Base-by-base conservation (phyloP, 345 rosid genomes). In the Psidium friedrichsthalianum region DNA sequence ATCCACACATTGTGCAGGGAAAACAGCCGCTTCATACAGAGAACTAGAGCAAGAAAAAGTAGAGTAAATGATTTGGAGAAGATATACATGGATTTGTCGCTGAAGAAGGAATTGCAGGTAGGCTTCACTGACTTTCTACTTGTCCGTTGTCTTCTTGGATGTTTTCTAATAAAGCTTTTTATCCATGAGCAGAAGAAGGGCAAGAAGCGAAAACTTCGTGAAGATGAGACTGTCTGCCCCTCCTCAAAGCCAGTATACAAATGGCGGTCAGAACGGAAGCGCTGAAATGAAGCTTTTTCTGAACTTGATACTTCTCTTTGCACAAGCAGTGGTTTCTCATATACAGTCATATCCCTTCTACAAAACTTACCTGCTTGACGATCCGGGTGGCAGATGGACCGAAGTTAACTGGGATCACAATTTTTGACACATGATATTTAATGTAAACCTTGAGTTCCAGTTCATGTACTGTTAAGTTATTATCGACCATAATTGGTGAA, bases 71-170 rank as follows among this genome's bases (percentile, higher is more conserved):
- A 93, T 56, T 86, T 95, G 90, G 95, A 93, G 88, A 95, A 93
- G 83, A n/a, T 94, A 74, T 93, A 95, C 83, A 88, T 85, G 91
- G 96, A 94, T 18, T 95, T 95, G 99, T 82, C 93, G 52, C 58
- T 95, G 93, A 91, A 95, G 86, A 94, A 93, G 89, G 99, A 95
- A 89, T 87, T 95, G 55, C 98, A 97, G 95, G 98, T 94, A 90
- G 54, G 20, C 40, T 24, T 57, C 24, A 76, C 3, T 74, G 32
- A 36, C 56, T 59, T 83, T 58, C 54, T 82, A 42, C 85, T 29
- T 84, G 18, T 56, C 11, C 2, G 51, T 51, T 81, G 22, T 25
- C 81, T 61, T 11, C 11, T 32, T 14, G 24, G 69, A 61, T 40
- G 42, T 86, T 22, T 47, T 12, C 13, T 22, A 53, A 24, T 32